A percentile compares a stretch with the other conserved stretches of the same genome.
phyloP scores from a whole-genome alignment of 2,329 filamentous ascomycete species.

The Hortaea sp. region DNA sequence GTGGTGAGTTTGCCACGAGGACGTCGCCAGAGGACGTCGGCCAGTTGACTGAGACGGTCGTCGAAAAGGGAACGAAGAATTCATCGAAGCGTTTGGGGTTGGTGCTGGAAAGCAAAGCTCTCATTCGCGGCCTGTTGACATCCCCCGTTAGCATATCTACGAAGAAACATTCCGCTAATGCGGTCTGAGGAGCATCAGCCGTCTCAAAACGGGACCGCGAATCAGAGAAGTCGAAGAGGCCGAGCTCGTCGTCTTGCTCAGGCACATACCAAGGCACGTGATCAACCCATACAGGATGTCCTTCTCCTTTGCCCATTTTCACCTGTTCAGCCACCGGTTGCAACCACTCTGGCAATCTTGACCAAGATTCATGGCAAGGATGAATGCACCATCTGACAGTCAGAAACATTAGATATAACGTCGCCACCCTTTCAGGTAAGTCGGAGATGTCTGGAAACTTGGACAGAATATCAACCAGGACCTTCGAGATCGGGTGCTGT shows the following conservation, averaged over 20 bases:
- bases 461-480: conserved; percentile 74
- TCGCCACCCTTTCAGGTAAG: conserved; percentile 73
- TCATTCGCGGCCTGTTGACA: conserved; percentile 52
- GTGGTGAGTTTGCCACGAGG: conserved; percentile 33
- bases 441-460: conserved; percentile 71
- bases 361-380: conserved; percentile 69
- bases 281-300: conserved; percentile 76
- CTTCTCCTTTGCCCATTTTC: conserved; percentile 36
- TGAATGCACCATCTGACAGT: conserved; percentile 74
- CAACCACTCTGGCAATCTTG: conserved; percentile 64
- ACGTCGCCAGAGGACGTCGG: conserved; percentile 54
- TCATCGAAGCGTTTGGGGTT: conserved; percentile 53
- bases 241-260: not conserved
- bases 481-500: conserved; percentile 68
- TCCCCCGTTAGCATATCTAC: conserved; percentile 4
- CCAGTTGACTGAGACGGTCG: conserved; percentile 71
- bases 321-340: conserved; percentile 58
- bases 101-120: conserved; percentile 50
- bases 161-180: not conserved
- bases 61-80: conserved; percentile 76
- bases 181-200: not conserved
- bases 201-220: not conserved
- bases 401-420: conserved; percentile 79
- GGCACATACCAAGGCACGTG: conserved; percentile 56
- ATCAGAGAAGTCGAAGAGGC: not conserved